A percentile compares a stretch with the other conserved stretches of the same genome.
Evolutionary conservation across 352 stramenopile species (phyloP).

Genomic region (Pythium sp.): DNA sequence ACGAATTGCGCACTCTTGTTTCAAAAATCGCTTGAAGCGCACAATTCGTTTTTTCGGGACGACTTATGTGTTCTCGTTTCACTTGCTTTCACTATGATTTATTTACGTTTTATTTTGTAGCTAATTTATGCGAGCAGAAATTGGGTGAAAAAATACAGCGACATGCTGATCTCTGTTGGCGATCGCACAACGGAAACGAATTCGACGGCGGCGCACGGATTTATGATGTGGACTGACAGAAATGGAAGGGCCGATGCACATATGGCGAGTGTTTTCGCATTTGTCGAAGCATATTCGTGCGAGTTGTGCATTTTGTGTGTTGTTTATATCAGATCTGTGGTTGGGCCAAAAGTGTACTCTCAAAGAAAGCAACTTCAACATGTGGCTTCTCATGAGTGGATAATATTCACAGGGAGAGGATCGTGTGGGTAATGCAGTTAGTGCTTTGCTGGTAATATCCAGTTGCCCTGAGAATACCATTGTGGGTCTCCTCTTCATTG

Average conservation of each 20-base stretch:
- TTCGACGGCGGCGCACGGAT: background rate
- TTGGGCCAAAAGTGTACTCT: background rate
- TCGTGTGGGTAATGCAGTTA: background rate
- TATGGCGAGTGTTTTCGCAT: background rate
- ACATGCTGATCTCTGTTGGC: background rate
- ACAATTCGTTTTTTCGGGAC: too few relatives aligned
- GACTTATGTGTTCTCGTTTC: too few relatives aligned
- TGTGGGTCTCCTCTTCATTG: background rate
- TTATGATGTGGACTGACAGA: background rate
- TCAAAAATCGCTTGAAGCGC: too few relatives aligned
- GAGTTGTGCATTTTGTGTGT: background rate
- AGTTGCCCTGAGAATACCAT: background rate
- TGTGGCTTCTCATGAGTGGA: background rate
- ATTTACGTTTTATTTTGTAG: background rate
- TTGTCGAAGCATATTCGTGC: background rate
- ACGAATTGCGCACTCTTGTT: too few relatives aligned
- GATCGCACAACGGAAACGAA: background rate
- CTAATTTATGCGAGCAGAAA: background rate
- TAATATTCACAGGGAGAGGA: too few relatives aligned
- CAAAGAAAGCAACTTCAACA: background rate
- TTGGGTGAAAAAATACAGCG: background rate
- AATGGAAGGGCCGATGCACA: background rate
- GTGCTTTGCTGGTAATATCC: background rate
- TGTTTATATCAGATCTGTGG: background rate
- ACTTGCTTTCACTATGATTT: too few relatives aligned